Conservation (phyloP, 2,329 filamentous ascomycete species). For the Colletotrichum melonis region DNA sequence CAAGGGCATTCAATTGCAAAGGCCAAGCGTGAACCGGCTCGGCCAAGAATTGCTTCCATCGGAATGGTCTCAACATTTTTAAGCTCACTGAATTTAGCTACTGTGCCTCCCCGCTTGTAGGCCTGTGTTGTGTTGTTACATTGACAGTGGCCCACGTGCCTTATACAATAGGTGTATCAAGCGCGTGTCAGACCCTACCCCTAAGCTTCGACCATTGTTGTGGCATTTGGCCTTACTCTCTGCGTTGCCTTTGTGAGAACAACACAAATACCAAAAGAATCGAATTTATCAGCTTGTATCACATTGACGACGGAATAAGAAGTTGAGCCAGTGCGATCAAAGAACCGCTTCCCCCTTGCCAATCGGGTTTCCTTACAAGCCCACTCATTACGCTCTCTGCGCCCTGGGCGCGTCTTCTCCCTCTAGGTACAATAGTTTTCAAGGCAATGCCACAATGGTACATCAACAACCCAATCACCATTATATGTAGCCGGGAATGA, state of each 20-base stretch:
- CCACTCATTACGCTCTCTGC: no score
- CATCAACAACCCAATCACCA: background rate
- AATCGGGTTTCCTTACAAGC: no score
- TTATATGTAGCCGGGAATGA: background rate
- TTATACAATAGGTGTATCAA: constrained; percentile 12
- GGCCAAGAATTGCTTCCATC: background rate
- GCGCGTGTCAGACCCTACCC: constrained; percentile 10
- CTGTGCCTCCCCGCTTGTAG: background rate
- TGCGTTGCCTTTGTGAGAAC: background rate
- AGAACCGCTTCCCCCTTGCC: no score
- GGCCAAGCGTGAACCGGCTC: background rate
- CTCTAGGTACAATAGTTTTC: no score
- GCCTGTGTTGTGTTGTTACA: background rate
- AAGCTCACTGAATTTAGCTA: background rate
- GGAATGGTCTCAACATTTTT: background rate
- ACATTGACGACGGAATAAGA: background rate
- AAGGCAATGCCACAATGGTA: background rate
- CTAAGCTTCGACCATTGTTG: background rate
- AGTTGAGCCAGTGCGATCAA: no score
- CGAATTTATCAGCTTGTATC: background rate
- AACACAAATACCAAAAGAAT: background rate
- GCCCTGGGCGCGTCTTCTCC: no score
- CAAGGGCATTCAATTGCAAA: background rate
- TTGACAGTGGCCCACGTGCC: background rate
- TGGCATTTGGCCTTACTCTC: background rate